Base-by-base conservation (phyloP, 768 basidiomycete species). In the Calocybe indica region DNA sequence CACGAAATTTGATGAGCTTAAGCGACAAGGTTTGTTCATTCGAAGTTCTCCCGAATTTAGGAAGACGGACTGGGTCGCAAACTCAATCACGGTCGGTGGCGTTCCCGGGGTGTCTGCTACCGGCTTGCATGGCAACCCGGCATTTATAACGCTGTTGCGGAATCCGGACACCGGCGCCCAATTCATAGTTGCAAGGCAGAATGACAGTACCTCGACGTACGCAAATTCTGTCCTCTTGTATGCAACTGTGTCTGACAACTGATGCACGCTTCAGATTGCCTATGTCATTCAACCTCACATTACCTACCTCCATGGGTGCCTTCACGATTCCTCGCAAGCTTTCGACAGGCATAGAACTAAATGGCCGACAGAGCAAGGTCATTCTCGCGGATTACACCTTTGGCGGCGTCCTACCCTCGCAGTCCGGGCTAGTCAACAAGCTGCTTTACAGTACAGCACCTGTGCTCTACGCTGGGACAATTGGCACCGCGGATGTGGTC, bases 11-110 rank as follows among this genome's bases (percentile, higher is more conserved):
- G 72, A 79, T 47, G 89, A 92, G 56, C 68, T 92, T 42, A 92
- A 91, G 61, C 74, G 80, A n/a, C 80, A 92, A 58, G 83, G 78
- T 11, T 60, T 90, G 10, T 92, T 92, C 71, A 63, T 92, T n/a
- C 80, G 90, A 15, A 86, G 83, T 52, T 84, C 86, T 0, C 82
- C 79, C 0, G 84, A 85, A 40, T 88, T 92, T 59, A 79, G 80
- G 63, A 86, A 90, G 66, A 92, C 89, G 11, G 42, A 14, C 11
- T 37, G 36, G 36, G 36, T 37, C 36, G 14, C 11, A 37, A 14
- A 11, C 36, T 37, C 36, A 0, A 75, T 88, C 51, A 78, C 81
- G 74, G 67, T 89, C 22, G 83, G 80, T 3, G 76, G 86, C 55
- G 72, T 72, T 14, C 76, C 69, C 10, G 80, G 79, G 2, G 59